These are phyloP conservation scores for Thielaviopsis populi DNA, from an alignment of 2,329 filamentous ascomycete species.

Conservation along the genomic window DNA sequence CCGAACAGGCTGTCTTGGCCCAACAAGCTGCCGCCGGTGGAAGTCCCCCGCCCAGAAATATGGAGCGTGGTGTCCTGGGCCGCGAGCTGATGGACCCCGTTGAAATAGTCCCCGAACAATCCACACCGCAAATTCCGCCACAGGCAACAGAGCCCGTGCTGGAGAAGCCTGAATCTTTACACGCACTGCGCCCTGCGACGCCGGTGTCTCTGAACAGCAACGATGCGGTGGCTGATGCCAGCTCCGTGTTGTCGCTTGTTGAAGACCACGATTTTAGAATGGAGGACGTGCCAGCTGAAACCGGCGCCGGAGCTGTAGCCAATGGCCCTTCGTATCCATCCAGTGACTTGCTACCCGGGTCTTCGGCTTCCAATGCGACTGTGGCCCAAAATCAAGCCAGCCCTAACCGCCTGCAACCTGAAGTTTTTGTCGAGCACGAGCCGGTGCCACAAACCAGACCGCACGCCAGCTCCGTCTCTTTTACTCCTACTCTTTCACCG, in stretches of 20 bases:
- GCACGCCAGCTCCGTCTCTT: slow-evolving; percentile 16
- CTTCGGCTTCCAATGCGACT: neutral
- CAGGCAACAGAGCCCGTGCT: neutral
- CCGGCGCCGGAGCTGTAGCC: neutral
- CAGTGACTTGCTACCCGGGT: neutral
- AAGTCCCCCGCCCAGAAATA: slow-evolving; percentile 4
- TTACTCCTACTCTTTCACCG: slow-evolving; percentile 15
- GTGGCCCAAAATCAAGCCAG: neutral
- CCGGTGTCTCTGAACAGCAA: neutral
- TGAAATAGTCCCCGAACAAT: slow-evolving; percentile 8
- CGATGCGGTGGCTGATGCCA: neutral
- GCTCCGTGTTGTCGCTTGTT: neutral
- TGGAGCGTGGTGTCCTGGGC: slow-evolving; percentile 17
- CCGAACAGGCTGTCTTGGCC: slow-evolving; percentile 5
- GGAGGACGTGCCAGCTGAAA: neutral
- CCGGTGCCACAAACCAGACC: neutral
- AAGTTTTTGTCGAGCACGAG: neutral
- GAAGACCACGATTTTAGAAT: neutral
- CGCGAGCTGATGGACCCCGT: slow-evolving; percentile 17
- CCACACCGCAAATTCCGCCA: neutral
- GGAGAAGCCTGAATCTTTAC: neutral
- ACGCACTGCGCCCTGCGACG: neutral
- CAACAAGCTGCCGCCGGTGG: slow-evolving; percentile 7
- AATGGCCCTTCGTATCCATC: neutral
- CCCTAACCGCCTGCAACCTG: neutral